Evolutionary conservation across 148 eudicot species (phyloP).

Genomic region (Diospyros lotus): DNA sequence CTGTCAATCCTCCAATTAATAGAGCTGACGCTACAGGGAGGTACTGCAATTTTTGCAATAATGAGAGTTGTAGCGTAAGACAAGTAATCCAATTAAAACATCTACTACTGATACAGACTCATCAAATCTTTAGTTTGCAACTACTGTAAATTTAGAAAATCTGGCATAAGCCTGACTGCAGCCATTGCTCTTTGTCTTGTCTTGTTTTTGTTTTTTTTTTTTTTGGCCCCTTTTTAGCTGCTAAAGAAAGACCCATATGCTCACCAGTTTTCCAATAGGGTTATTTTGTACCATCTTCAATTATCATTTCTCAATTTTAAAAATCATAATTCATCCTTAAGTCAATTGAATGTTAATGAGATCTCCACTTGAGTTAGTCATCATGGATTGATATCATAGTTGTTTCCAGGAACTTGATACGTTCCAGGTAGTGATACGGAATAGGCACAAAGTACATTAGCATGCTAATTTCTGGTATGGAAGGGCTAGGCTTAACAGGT

Average conservation of each 20-base stretch:
- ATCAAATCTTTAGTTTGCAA: neutral
- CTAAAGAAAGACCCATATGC: neutral
- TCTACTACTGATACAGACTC: neutral
- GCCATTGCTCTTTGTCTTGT: neutral
- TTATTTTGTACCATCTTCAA: neutral
- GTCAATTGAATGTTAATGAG: neutral
- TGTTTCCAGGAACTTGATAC: too few species aligned
- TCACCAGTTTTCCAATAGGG: neutral
- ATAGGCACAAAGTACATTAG: too few species aligned
- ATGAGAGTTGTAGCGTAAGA: neutral
- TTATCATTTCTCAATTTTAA: neutral
- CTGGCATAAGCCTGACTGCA: neutral
- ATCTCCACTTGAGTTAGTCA: neutral
- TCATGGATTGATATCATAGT: neutral
- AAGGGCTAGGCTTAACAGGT: too few species aligned
- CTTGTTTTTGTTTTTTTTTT: neutral
- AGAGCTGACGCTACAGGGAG: slow-evolving; percentile 25
- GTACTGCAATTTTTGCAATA: slow-evolving; percentile 14
- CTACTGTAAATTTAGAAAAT: neutral
- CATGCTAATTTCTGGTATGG: too few species aligned
- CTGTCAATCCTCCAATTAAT: slow-evolving; percentile 24
- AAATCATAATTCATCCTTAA: neutral
- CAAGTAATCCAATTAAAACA: neutral
- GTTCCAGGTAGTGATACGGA: too few species aligned
- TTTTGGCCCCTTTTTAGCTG: too few species aligned